Evolutionary conservation across 805 yeast genomes (phyloP).

Genomic region (Cyberlindnera samutprakarnensis): DNA sequence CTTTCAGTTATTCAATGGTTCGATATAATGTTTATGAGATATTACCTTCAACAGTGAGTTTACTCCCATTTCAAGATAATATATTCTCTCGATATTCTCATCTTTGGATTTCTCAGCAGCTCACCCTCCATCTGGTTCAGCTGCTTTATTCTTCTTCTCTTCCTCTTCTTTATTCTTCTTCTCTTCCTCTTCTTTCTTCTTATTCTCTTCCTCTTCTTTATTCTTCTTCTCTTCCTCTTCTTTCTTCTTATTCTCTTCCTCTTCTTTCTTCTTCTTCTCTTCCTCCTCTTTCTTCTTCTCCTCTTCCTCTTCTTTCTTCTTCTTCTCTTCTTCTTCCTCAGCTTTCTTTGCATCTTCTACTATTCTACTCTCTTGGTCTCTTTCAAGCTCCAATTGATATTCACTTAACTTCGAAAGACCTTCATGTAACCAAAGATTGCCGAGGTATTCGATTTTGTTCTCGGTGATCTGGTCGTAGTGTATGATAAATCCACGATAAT

Average conservation of each 20-base stretch:
- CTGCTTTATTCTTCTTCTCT: background rate
- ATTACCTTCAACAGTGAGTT: too few relatives aligned
- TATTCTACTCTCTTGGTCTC: constrained; percentile 4
- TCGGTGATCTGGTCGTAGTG: constrained; percentile 20
- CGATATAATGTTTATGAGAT: too few relatives aligned
- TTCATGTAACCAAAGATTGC: constrained; percentile 22
- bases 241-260: background rate
- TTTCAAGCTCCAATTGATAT: constrained; percentile 9
- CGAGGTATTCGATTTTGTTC: constrained; percentile 18
- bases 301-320: constrained; percentile 1
- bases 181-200: background rate
- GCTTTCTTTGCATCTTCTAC: constrained; percentile 1
- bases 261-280: background rate
- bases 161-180: background rate
- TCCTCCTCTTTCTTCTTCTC: constrained; percentile 1
- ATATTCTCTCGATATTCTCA: too few relatives aligned
- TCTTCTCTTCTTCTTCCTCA: constrained; percentile 2
- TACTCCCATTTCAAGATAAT: too few relatives aligned
- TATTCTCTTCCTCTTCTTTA: background rate
- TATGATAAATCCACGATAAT: constrained; percentile 19
- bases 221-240: background rate
- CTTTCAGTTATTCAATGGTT: too few relatives aligned
- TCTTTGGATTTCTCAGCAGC: too few relatives aligned
- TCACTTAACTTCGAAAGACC: constrained; percentile 16
- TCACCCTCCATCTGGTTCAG: background rate